phyloP scores from a whole-genome alignment of 345 rosid species.

The Excoecaria cochinchinensis region DNA sequence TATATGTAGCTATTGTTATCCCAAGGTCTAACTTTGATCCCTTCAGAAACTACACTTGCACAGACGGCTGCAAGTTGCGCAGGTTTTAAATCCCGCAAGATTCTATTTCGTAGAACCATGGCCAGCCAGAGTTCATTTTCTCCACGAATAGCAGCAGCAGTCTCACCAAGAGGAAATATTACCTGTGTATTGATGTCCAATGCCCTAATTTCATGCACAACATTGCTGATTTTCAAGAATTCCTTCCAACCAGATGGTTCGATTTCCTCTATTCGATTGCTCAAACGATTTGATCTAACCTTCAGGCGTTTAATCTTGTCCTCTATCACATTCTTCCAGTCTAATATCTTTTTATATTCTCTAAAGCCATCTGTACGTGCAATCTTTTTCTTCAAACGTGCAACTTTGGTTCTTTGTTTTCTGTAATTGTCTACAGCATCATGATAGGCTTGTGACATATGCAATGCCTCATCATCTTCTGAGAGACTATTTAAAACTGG shows the following conservation, averaged over 20 bases:
- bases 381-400: constrained; percentile 78
- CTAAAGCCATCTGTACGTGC: constrained; percentile 75
- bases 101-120: constrained; percentile 71
- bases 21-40: constrained; percentile 79
- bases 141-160: constrained; percentile 94
- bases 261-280: constrained; percentile 66
- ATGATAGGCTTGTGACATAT: constrained; percentile 55
- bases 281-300: constrained; percentile 65
- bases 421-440: constrained; percentile 63
- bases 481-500: constrained; percentile 87
- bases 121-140: constrained; percentile 98
- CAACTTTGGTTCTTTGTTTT: constrained; percentile 68
- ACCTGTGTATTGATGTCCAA: constrained; percentile 70
- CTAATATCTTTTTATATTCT: constrained; percentile 79
- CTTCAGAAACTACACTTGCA: constrained; percentile 79
- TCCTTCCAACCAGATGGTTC: constrained; percentile 99
- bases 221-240: constrained; percentile 76
- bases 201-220: constrained; percentile 82
- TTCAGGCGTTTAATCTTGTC: constrained; percentile 78
- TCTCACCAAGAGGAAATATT: constrained; percentile 86
- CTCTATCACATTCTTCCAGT: constrained; percentile 52
- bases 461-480: constrained; percentile 60
- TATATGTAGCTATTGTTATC: constrained; percentile 67
- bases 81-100: constrained; percentile 65
- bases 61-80: constrained; percentile 84